Evolutionary conservation across 2,329 filamentous ascomycete species (phyloP), one percentile per base, ranked within the genome.

Genomic region (Ceratocystis huliohia): DNA sequence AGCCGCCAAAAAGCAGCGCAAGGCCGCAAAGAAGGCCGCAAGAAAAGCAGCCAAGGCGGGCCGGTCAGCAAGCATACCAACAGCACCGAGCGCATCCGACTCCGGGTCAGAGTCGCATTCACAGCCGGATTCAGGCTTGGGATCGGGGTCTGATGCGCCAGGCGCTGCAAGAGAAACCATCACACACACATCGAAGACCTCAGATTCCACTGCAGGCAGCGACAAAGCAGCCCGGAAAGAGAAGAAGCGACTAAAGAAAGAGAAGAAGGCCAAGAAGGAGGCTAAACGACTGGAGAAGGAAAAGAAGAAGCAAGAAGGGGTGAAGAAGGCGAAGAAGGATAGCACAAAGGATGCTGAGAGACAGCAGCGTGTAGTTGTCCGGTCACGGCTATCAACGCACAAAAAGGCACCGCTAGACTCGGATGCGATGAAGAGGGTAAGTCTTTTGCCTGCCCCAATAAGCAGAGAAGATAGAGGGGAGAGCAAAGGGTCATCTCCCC

Each of bases 381-480:
- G 66, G 22, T 65, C 63, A 30, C 66, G 66, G 46, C 64, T 68
- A 59, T 56, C 53, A 20, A 64, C 37, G 30, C 66, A 65, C 33
- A 65, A 61, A 8, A 68, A 68, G 48, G 57, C 66, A 28, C 64
- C 66, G 15, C 25, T 68, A 61, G 66, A 68, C 65, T 63, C 64
- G 28, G 64, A 65, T 50, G 66, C 66, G 10, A 63, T 68, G 64
- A 68, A 68, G 61, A 61, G 50, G 56, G 64, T 65, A 37, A 65
- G 63, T 65, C 30, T 28, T 22, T 28, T 53, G 48, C 33, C 22
- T 57, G 17, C 1, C 10, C 30, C 37, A 41, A 13, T 5, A 4
- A 13, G 37, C 37, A 15, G 37, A 41, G 37, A 13, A 41, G 17
- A 15, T 17, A 8, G 45, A 20, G 45, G 17, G 45, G 45, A 22